Percentiles rank a stretch among this genome's conserved stretches.
Conservation (phyloP, 1,284 basidiomycete genomes). For the Chalciporus sp. region DNA sequence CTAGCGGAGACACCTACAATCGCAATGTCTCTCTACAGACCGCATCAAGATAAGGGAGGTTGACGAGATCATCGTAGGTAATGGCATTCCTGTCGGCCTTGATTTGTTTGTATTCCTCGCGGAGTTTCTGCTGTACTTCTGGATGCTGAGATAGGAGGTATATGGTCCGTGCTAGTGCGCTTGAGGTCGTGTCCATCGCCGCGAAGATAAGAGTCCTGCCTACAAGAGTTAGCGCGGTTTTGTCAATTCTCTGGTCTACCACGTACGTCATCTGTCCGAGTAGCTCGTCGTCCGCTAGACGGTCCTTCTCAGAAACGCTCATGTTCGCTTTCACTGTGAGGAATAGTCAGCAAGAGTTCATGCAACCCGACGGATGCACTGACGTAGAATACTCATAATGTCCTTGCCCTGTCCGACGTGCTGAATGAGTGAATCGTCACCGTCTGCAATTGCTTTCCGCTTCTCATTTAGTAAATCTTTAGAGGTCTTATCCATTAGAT, state of each 20-base stretch:
- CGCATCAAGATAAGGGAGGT: conserved; percentile 27
- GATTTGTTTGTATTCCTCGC: conserved; percentile 21
- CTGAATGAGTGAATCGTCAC: conserved; percentile 2
- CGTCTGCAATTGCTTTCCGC: conserved; percentile 24
- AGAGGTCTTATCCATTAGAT: conserved; percentile 48
- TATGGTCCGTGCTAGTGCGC: neutral
- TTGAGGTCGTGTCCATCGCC: conserved; percentile 5
- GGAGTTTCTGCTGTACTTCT: conserved; percentile 22
- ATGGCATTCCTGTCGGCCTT: conserved; percentile 11
- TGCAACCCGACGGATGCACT: neutral
- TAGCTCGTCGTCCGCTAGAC: neutral
- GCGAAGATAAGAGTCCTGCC: neutral
- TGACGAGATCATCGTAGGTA: conserved; percentile 19
- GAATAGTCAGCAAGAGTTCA: neutral
- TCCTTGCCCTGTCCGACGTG: conserved; percentile 36
- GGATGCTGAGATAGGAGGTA: conserved; percentile 7
- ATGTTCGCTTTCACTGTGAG: conserved; percentile 9
- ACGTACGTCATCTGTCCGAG: neutral
- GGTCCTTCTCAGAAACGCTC: neutral
- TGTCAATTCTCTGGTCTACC: neutral
- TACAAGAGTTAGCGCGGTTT: too few relatives aligned
- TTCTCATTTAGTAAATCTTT: conserved; percentile 40
- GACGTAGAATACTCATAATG: conserved; percentile 33
- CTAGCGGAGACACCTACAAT: conserved; percentile 9
- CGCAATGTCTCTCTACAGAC: conserved; percentile 26